These are phyloP conservation scores for Bacidia gigantensis DNA, from an alignment of 495 filamentous ascomycete genomes.

Conservation along the genomic window DNA sequence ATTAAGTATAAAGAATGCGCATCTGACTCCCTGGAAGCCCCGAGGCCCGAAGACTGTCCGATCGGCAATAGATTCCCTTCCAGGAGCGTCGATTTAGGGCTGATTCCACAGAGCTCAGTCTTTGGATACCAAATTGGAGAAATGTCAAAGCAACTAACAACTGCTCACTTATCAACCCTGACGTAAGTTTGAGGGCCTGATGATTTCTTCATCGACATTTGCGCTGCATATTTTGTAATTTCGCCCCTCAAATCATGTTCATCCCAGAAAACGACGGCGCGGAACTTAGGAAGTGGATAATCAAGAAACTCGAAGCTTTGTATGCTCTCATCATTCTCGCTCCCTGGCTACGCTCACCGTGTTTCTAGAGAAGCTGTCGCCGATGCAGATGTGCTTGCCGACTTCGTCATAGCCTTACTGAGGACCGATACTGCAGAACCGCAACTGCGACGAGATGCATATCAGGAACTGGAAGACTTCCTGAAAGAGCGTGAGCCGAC, in stretches of 20 bases:
- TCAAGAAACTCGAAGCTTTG: conserved; percentile 84
- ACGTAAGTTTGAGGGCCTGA: no score
- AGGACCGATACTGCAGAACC: conserved; percentile 64
- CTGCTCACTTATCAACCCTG: no score
- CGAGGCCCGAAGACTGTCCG: no score
- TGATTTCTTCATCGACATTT: no score
- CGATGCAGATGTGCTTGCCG: conserved; percentile 90
- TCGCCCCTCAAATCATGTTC: conserved; percentile 61
- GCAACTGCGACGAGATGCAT: conserved; percentile 56
- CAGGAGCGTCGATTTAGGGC: no score
- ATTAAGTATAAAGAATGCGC: no score
- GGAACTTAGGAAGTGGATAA: conserved; percentile 76
- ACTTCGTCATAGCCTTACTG: conserved; percentile 88
- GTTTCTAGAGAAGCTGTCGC: conserved; percentile 40
- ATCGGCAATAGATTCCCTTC: no score
- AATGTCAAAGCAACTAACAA: no score
- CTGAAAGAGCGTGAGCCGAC: conserved; percentile 55
- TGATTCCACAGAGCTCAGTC: no score
- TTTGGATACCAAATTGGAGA: no score
- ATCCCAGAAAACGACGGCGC: conserved; percentile 63
- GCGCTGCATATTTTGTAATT: no score
- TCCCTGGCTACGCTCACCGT: conserved; percentile 3
- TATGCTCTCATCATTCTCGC: conserved; percentile 30
- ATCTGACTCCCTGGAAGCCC: no score
- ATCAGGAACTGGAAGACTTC: conserved; percentile 76